Percentiles rank a stretch among this genome's conserved stretches.
These are phyloP conservation scores for Ganoderma multipileum DNA, from an alignment of 1,284 basidiomycete genomes.

Conservation along the genomic window DNA sequence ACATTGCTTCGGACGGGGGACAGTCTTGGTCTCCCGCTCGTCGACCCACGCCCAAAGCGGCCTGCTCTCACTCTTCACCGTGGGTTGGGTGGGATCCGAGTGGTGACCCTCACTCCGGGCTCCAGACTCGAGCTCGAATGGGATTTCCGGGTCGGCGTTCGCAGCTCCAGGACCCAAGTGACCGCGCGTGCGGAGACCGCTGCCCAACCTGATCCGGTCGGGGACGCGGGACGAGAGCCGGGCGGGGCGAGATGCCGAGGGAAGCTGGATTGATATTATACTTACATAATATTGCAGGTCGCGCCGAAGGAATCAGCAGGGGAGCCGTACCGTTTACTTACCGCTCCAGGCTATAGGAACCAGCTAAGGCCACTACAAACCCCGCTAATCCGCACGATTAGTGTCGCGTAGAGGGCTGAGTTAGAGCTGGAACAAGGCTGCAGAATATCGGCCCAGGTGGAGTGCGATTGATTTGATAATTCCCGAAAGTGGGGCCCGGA, in stretches of 20 bases:
- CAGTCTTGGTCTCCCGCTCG: neutral
- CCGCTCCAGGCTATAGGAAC: neutral
- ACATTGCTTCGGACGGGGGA: slow-evolving; percentile 15
- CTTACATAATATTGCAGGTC: no score
- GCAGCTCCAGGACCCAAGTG: no score
- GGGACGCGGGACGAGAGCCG: neutral
- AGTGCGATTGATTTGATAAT: slow-evolving; percentile 24
- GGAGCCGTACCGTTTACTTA: neutral
- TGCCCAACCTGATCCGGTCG: neutral
- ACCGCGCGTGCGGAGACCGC: no score
- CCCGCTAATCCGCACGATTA: neutral
- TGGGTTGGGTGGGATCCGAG: neutral
- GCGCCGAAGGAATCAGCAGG: neutral
- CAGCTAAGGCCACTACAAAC: neutral
- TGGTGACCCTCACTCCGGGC: no score
- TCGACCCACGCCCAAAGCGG: neutral
- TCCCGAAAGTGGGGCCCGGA: neutral
- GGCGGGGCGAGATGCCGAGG: neutral
- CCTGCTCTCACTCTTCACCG: neutral
- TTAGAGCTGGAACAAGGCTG: neutral
- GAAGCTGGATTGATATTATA: no score
- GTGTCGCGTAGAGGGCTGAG: neutral
- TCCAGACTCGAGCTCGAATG: no score
- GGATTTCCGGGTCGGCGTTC: no score
- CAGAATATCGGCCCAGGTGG: slow-evolving; percentile 4